Base-by-base conservation (phyloP, 176 grass and related monocot genomes). In the Eragrostis curvula region DNA sequence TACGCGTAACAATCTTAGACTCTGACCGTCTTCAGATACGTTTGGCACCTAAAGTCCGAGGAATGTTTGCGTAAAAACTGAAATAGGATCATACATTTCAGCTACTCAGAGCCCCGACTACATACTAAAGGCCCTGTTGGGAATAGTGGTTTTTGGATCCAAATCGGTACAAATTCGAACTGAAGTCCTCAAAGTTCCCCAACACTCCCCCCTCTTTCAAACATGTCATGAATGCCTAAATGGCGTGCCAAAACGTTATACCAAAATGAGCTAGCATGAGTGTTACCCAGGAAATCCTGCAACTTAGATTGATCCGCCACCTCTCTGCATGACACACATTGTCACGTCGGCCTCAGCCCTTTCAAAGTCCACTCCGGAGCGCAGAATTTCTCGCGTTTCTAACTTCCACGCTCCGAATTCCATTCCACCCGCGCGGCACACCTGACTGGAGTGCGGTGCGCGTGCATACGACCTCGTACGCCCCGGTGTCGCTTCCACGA, bases 401-500 rank as follows among this genome's bases (percentile, higher is more conserved):
- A 70, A 39, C 64, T 76, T 89, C 36, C 71, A 81, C 82, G 70
- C 45, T 2, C 51, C 5, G 28, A 81, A 40, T 62, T 84, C 44
- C 78, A 67, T 6, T 2, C 23, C 23, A 47, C 5, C 46, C 15
- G 64, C 30, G 64, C 64, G 16, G 58, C 24, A 28, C 23, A 61
- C 70, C 47, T 32, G 27, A 32, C 11, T 3, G 25, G 16, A 64
- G 43, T 66, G 76, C n/a, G n/a, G n/a, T n/a, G n/a, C n/a, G n/a
- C 60, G 55, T 43, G 18, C 80, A 1, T 16, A 57, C 58, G 86
- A 57, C 73, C 55, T 88, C 75, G 77, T 86, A 47, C 76, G 56
- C 56, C 4, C 45, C 44, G 46, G 66, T 40, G 66, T 85, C 62
- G 70, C 72, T 89, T 85, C 87, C 82, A 39, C 63, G 82, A 85